Evolutionary conservation across 2,329 filamentous ascomycete genomes (phyloP).

Genomic region (Colletotrichum lini): DNA sequence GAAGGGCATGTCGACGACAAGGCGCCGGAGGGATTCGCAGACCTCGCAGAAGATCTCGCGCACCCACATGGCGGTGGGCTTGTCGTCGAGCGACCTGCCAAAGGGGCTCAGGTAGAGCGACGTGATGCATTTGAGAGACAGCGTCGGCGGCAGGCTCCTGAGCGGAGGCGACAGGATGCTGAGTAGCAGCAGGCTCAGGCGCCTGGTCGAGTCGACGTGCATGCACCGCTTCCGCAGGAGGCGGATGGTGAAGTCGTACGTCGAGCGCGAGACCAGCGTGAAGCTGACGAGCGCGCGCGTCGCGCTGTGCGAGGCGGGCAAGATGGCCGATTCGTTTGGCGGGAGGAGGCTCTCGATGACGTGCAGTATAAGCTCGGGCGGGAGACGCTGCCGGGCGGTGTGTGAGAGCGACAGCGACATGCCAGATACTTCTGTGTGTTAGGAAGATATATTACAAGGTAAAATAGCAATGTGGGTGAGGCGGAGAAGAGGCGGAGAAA

Average conservation of each 20-base stretch:
- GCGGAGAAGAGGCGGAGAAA: not conserved
- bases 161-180: conserved; percentile 47
- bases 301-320: conserved; percentile 56
- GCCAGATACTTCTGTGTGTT: not conserved
- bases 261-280: conserved; percentile 59
- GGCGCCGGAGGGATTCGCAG: conserved; percentile 56
- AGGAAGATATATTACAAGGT: too few species aligned
- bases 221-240: conserved; percentile 62
- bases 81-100: conserved; percentile 54
- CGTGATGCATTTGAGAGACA: conserved; percentile 54
- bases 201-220: conserved; percentile 57
- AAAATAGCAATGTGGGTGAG: not conserved
- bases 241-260: conserved; percentile 56
- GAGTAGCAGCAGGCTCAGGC: conserved; percentile 52
- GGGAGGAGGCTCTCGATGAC: conserved; percentile 55
- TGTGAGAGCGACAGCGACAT: conserved; percentile 6
- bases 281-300: conserved; percentile 62
- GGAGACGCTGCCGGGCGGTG: conserved; percentile 44
- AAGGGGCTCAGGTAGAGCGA: conserved; percentile 60
- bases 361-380: conserved; percentile 53
- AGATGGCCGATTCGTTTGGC: conserved; percentile 48
- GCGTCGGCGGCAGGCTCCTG: conserved; percentile 1
- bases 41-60: conserved; percentile 60
- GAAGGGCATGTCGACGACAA: conserved; percentile 65
- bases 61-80: conserved; percentile 56